A percentile compares a stretch with the other conserved stretches of the same genome.
Evolutionary conservation across 2,329 filamentous ascomycete genomes (phyloP).

Genomic region (Monosporascus sp.): DNA sequence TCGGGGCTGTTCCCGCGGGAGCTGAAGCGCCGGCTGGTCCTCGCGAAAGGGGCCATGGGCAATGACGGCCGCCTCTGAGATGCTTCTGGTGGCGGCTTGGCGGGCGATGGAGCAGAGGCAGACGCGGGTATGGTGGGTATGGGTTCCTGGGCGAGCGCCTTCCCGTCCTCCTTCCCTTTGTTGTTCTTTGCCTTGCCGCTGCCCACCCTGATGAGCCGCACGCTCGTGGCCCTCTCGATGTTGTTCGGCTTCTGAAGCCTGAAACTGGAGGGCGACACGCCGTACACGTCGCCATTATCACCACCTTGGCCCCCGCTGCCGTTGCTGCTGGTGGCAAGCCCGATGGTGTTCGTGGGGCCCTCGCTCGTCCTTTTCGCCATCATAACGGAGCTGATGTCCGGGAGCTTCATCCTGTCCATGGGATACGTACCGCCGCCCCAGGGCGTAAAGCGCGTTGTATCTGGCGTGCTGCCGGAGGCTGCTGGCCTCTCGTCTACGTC

Average conservation of each 20-base stretch:
- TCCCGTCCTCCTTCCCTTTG: slow-evolving; percentile 9
- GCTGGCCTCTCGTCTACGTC: slow-evolving; percentile 14
- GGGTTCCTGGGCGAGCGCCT: slow-evolving; percentile 1
- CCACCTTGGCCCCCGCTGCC: neutral
- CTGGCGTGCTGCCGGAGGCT: slow-evolving; percentile 18
- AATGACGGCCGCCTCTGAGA: too few relatives aligned
- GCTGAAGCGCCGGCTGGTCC: too few relatives aligned
- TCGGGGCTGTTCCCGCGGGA: too few relatives aligned
- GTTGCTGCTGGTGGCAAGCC: slow-evolving; percentile 16
- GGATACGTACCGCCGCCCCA: slow-evolving; percentile 18
- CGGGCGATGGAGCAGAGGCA: too few relatives aligned
- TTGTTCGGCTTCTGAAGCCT: slow-evolving; percentile 22
- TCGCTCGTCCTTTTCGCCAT: slow-evolving; percentile 15
- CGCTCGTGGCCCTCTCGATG: slow-evolving; percentile 21
- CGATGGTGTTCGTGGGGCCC: slow-evolving; percentile 12
- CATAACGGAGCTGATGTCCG: slow-evolving; percentile 17
- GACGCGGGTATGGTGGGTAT: neutral
- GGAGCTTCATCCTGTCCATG: slow-evolving; percentile 24
- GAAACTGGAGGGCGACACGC: slow-evolving; percentile 15
- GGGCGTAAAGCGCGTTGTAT: slow-evolving; percentile 21
- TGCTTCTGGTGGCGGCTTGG: too few relatives aligned
- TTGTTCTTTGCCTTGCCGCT: slow-evolving; percentile 17
- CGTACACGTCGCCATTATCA: slow-evolving; percentile 11
- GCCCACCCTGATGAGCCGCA: slow-evolving; percentile 25
- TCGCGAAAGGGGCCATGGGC: too few relatives aligned